Evolutionary conservation across 169 alveolate genomes (phyloP).

Genomic region (Babesia divergens): DNA sequence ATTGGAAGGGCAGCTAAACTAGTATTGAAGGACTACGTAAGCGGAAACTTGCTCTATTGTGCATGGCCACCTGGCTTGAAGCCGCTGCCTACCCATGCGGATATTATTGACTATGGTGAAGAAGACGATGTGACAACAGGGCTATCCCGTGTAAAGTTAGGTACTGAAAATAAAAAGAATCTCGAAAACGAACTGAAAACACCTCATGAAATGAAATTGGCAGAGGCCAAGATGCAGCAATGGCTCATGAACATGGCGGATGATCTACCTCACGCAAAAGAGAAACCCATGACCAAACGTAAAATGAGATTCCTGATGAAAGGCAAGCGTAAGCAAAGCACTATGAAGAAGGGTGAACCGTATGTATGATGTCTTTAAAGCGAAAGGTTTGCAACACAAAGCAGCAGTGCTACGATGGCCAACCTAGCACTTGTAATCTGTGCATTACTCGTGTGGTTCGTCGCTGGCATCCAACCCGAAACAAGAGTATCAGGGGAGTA

Average conservation of each 20-base stretch:
- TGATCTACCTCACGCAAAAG: constrained; percentile 19
- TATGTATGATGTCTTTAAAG: not conserved
- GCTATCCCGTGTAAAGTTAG: not conserved
- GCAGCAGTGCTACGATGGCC: not conserved
- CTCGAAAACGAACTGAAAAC: constrained; percentile 4
- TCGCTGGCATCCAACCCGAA: not conserved
- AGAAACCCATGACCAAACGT: constrained; percentile 50
- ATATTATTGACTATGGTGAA: not conserved
- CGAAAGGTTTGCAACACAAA: not conserved
- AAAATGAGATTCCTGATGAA: constrained; percentile 63
- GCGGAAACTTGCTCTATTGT: constrained; percentile 88
- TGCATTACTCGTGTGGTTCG: not conserved
- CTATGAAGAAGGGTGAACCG: not conserved
- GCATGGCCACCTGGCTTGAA: constrained; percentile 60
- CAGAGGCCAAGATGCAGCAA: constrained; percentile 39
- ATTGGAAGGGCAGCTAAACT: constrained; percentile 91
- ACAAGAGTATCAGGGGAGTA: not conserved
- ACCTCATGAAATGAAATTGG: constrained; percentile 3
- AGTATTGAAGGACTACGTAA: constrained; percentile 89
- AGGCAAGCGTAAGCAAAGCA: constrained; percentile 46
- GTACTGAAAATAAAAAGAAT: not conserved
- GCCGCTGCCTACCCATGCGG: not conserved
- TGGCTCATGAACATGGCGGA: constrained; percentile 41
- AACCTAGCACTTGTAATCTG: not conserved
- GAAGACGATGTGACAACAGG: not conserved